Evolutionary conservation across 257 asterid genomes (phyloP).

Genomic region (Solanum peruvianum): DNA sequence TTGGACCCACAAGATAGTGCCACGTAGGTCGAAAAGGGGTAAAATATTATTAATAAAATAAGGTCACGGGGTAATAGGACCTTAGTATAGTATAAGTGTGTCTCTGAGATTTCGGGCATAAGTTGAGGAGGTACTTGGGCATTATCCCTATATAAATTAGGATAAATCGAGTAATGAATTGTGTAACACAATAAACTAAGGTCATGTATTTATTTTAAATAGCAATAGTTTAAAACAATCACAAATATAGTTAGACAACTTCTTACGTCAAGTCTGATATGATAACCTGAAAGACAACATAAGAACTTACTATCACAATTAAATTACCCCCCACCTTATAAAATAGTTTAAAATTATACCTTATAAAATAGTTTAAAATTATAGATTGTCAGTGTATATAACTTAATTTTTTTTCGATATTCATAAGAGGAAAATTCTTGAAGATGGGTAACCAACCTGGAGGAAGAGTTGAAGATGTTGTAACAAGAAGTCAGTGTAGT

Average conservation of each 20-base stretch:
- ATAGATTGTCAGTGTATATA: background rate
- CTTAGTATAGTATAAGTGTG: no score
- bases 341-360: background rate
- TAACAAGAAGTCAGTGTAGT: constrained; percentile 34
- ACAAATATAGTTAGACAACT: background rate
- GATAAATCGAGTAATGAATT: background rate
- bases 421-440: background rate
- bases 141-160: background rate
- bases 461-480: constrained; percentile 19
- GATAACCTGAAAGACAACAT: background rate
- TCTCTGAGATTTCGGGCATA: no score
- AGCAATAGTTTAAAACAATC: background rate
- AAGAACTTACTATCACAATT: background rate
- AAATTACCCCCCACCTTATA: background rate
- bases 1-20: no score
- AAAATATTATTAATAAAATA: no score
- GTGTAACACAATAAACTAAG: background rate
- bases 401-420: background rate
- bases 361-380: background rate
- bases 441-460: constrained; percentile 30
- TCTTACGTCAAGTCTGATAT: background rate
- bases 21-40: no score
- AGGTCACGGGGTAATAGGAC: no score
- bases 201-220: background rate
- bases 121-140: no score